Conservation (phyloP, 2,329 filamentous ascomycete genomes). For the Diplodia mutila region DNA sequence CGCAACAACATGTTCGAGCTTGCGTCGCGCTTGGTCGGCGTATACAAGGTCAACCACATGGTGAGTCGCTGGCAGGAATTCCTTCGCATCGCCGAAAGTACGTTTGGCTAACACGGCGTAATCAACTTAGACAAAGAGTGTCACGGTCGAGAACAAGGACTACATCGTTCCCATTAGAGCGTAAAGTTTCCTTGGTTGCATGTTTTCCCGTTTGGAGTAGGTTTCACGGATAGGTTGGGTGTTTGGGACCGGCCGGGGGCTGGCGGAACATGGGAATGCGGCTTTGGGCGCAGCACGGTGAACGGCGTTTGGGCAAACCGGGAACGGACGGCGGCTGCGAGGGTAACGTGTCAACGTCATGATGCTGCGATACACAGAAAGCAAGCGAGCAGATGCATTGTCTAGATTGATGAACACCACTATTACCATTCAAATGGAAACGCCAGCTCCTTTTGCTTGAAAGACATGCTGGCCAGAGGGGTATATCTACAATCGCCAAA, state of each 20-base stretch:
- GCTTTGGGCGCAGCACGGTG: neutral
- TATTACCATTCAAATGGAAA: neutral
- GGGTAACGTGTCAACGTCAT: neutral
- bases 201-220: neutral
- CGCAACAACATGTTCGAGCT: conserved; percentile 99
- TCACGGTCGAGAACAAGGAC: conserved; percentile 57
- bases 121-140: conserved; percentile 53
- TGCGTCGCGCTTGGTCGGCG: conserved; percentile 89
- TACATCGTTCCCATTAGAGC: conserved; percentile 40
- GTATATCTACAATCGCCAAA: conserved; percentile 17
- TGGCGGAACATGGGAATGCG: neutral
- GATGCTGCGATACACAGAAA: neutral
- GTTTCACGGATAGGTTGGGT: neutral
- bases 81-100: neutral
- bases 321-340: neutral
- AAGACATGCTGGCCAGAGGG: neutral
- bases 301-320: neutral
- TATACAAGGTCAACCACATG: conserved; percentile 99
- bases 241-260: neutral
- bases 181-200: conserved; percentile 3
- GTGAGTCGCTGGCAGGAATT: conserved; percentile 43
- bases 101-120: neutral
- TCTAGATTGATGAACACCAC: neutral
- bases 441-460: neutral
- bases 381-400: neutral